Evolutionary conservation across 2,329 filamentous ascomycete genomes (phyloP).

Genomic region (Septoria linicola): DNA sequence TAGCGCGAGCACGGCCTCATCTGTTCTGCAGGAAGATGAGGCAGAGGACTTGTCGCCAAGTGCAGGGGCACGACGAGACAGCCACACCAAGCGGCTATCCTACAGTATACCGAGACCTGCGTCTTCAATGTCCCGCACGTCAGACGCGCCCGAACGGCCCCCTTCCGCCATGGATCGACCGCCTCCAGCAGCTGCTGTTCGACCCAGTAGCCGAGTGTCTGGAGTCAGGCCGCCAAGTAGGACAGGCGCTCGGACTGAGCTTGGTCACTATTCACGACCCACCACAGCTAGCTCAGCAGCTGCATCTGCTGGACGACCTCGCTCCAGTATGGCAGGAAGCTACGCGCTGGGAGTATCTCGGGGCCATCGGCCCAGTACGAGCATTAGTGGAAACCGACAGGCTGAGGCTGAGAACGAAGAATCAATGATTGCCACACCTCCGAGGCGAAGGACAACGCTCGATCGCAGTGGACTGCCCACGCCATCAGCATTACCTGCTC

Average conservation of each 20-base stretch:
- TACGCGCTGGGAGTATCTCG: slow-evolving; percentile 29
- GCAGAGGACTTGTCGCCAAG: slow-evolving; percentile 18
- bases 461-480: slow-evolving; percentile 25
- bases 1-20: slow-evolving; percentile 46
- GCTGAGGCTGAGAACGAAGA: slow-evolving; percentile 35
- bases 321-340: slow-evolving; percentile 68
- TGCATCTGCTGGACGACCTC: slow-evolving; percentile 53
- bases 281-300: slow-evolving; percentile 18
- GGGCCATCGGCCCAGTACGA: slow-evolving; percentile 30
- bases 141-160: slow-evolving; percentile 32
- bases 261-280: slow-evolving; percentile 38
- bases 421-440: slow-evolving; percentile 13
- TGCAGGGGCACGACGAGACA: slow-evolving; percentile 25
- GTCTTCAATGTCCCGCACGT: slow-evolving; percentile 30
- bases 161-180: slow-evolving; percentile 30
- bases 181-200: slow-evolving; percentile 48
- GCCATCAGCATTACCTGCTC: slow-evolving; percentile 19
- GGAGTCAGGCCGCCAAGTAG: slow-evolving; percentile 34
- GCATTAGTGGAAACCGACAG: slow-evolving; percentile 35
- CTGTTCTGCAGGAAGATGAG: slow-evolving; percentile 30
- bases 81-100: slow-evolving; percentile 49
- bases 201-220: slow-evolving; percentile 70
- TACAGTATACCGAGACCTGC: slow-evolving; percentile 45
- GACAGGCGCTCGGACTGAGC: slow-evolving; percentile 46
- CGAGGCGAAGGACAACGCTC: slow-evolving; percentile 25